Evolutionary conservation across 2,329 filamentous ascomycete genomes (phyloP).

Genomic region (Ophiostoma pallidulum): DNA sequence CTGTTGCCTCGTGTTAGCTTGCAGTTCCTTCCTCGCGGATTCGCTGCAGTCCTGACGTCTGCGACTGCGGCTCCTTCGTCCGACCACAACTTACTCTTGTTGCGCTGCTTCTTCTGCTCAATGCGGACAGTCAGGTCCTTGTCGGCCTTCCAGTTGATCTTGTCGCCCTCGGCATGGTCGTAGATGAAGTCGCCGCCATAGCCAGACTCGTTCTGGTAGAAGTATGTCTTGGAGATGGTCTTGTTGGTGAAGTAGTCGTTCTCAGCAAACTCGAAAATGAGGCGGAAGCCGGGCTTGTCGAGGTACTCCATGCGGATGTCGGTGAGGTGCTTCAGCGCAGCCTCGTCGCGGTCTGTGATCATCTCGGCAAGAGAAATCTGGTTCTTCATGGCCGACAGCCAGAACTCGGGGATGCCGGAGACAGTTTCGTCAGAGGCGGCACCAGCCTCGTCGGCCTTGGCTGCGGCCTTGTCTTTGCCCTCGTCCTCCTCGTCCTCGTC

Average conservation of each 20-base stretch:
- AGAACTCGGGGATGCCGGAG: slow-evolving; percentile 94
- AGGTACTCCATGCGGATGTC: slow-evolving; percentile 99
- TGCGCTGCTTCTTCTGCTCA: slow-evolving; percentile 99
- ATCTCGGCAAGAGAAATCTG: slow-evolving; percentile 94
- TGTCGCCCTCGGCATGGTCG: slow-evolving; percentile 95
- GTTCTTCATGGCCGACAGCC: slow-evolving; percentile 99
- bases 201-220: slow-evolving; percentile 96
- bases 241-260: slow-evolving; percentile 99
- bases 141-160: slow-evolving; percentile 91
- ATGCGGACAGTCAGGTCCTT: slow-evolving; percentile 90
- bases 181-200: slow-evolving; percentile 99
- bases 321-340: slow-evolving; percentile 76
- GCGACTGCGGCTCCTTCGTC: too few species aligned
- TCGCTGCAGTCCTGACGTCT: background rate
- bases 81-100: slow-evolving; percentile 68
- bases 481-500: slow-evolving; percentile 58
- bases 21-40: background rate
- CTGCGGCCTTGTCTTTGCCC: slow-evolving; percentile 42
- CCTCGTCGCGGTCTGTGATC: slow-evolving; percentile 96
- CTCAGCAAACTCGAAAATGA: slow-evolving; percentile 93
- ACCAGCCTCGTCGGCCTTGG: slow-evolving; percentile 43
- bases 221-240: slow-evolving; percentile 95
- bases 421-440: slow-evolving; percentile 41
- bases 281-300: slow-evolving; percentile 92
- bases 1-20: slow-evolving; percentile 40